Percentiles rank a stretch among this genome's conserved stretches.
Conservation (phyloP, 164 flowering plant species). For the Annona cherimola region DNA sequence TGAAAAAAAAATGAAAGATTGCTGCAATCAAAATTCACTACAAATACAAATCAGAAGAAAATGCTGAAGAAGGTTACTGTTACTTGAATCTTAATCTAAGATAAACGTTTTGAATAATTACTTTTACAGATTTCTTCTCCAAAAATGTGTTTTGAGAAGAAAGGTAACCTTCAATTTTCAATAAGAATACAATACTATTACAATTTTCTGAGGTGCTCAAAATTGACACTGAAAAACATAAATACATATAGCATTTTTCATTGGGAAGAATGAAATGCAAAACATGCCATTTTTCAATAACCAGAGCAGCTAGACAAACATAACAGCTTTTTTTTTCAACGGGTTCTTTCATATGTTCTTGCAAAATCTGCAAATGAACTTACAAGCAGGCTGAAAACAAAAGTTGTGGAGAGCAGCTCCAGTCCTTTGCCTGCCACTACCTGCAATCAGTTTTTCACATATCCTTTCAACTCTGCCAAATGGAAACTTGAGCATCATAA, state of each 20-base stretch:
- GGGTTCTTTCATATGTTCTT: not conserved
- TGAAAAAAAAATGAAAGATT: too few relatives aligned
- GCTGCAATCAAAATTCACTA: not conserved
- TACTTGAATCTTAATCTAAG: not conserved
- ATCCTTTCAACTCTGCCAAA: slow-evolving; percentile 5
- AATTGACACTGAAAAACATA: too few relatives aligned
- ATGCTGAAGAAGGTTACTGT: not conserved
- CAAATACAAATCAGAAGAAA: not conserved
- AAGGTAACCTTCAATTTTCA: not conserved
- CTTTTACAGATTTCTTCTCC: not conserved
- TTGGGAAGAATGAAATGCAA: not conserved
- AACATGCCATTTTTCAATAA: not conserved
- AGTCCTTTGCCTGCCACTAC: slow-evolving; percentile 70
- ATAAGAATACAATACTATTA: not conserved
- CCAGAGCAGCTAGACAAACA: not conserved
- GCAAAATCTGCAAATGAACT: slow-evolving; percentile 17
- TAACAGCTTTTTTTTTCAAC: not conserved
- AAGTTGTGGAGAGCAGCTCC: slow-evolving; percentile 71
- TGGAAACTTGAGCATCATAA: not conserved
- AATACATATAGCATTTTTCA: not conserved
- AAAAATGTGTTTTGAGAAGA: not conserved
- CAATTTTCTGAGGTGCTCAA: not conserved
- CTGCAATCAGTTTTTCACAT: slow-evolving; percentile 31
- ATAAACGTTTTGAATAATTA: not conserved
- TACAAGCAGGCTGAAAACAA: slow-evolving; percentile 64